Evolutionary conservation across 169 alveolate genomes (phyloP), one percentile per base, ranked within the genome.

Genomic region (Plasmodium relictum): DNA sequence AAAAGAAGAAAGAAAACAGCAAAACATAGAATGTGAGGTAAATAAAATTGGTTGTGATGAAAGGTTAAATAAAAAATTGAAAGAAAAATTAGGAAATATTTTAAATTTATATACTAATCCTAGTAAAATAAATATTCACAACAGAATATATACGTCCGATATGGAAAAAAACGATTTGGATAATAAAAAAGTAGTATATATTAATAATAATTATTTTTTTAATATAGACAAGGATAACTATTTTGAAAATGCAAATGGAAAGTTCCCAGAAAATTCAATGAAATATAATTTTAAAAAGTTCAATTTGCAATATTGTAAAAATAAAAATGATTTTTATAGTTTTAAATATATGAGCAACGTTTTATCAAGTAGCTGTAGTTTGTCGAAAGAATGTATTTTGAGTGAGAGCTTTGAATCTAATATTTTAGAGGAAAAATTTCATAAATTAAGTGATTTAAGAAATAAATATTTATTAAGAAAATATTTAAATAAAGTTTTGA

Each of bases 151-250:
- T 65, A 58, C 89, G 45, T n/a, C 89, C 56, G 89, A 76, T 65
- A 63, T 63, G 37, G 89, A 76, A 63, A 76, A 76, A 50, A 65
- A 58, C 14, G 63, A 48, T n/a, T 9, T 63, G 58, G 89, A 76
- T 48, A 76, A 66, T 42, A 65, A 66, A 54, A 76, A 63, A 45
- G 50, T 76, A 68, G 56, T 68, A 22, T 76, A 76, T 48, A 76
- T 76, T 62, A 76, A 76, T 62, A 76, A 76, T 37, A 76, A 76
- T 18, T 76, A 76, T 76, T 76, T 76, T 76, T 76, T 76, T 76
- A 76, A 76, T 42, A 50, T 76, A 58, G 66, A 66, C 9, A 76
- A 76, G 41, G 70, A 70, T 58, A 76, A 76, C 14, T 52, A 76
- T 14, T 31, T 45, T 76, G 78, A 76, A 31, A 63, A 42, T 26